These are phyloP conservation scores for Dothideomycetidae sp. DNA, from an alignment of 2,329 filamentous ascomycete genomes.

Conservation along the genomic window DNA sequence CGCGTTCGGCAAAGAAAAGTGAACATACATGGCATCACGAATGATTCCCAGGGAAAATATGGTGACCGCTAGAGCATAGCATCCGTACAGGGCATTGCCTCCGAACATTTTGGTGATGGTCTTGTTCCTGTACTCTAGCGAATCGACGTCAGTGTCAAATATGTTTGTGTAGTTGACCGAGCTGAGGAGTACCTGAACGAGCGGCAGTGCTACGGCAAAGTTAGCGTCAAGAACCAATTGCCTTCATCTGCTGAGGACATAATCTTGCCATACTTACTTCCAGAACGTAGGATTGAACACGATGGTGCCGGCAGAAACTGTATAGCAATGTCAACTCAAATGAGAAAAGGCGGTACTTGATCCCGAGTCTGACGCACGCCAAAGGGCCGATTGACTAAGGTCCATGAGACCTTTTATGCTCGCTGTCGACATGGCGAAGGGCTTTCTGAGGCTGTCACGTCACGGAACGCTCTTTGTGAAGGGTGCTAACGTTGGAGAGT, in stretches of 20 bases:
- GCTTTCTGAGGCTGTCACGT: too few relatives aligned
- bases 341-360: too few relatives aligned
- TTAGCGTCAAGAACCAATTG: too few relatives aligned
- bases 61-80: conserved; percentile 73
- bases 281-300: conserved; percentile 97
- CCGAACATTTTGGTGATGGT: conserved; percentile 75
- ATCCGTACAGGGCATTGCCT: conserved; percentile 62
- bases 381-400: conserved; percentile 33
- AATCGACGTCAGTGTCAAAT: conserved; percentile 2
- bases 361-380: conserved; percentile 33
- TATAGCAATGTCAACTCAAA: too few relatives aligned
- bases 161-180: conserved; percentile 1
- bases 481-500: too few relatives aligned
- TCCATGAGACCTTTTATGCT: conserved; percentile 21
- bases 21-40: conserved; percentile 48
- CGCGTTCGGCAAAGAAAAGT: conserved; percentile 5
- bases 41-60: conserved; percentile 89
- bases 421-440: conserved; percentile 9
- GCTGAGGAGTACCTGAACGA: conserved; percentile 48
- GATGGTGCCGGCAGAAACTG: conserved; percentile 71
- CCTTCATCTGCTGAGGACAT: too few relatives aligned
- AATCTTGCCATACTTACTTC: too few relatives aligned
- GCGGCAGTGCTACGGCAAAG: conserved; percentile 53
- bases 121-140: conserved; percentile 76
- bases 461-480: too few relatives aligned